Percentiles rank a stretch among this genome's conserved stretches.
Conservation (phyloP, 2,329 filamentous ascomycete genomes). For the Aspergillus terreus region DNA sequence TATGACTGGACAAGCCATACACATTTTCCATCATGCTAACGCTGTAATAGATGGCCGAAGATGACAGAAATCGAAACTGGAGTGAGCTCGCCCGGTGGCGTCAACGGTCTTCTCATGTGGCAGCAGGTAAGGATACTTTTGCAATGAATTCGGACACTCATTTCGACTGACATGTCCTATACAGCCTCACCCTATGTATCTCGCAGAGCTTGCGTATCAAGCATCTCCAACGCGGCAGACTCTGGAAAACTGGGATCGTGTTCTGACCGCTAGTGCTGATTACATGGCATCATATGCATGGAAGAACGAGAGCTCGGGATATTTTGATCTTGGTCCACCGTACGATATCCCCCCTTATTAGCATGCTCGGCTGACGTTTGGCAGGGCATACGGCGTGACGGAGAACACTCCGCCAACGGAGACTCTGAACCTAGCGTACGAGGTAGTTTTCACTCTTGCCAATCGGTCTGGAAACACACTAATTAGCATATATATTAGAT, state of each 20-base stretch:
- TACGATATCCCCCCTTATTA: neutral
- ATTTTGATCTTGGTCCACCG: constrained; percentile 15
- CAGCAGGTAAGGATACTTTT: constrained; percentile 6
- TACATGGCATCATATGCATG: constrained; percentile 15
- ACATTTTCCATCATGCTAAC: neutral
- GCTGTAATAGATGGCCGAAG: constrained; percentile 10
- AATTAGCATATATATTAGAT: neutral
- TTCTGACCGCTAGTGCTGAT: constrained; percentile 10
- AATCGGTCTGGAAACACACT: neutral
- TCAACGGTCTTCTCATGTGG: constrained; percentile 14
- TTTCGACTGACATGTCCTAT: neutral
- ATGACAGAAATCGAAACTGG: constrained; percentile 15
- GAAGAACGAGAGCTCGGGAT: constrained; percentile 10
- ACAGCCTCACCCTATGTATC: constrained; percentile 15
- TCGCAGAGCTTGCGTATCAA: constrained; percentile 10
- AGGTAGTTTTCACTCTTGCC: neutral
- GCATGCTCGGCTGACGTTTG: neutral
- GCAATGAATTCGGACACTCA: no score
- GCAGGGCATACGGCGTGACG: constrained; percentile 12
- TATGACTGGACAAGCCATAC: neutral
- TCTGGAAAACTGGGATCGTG: constrained; percentile 9
- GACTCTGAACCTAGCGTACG: constrained; percentile 13
- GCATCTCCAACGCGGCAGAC: constrained; percentile 6
- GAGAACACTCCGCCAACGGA: constrained; percentile 12
- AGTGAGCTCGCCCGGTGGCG: constrained; percentile 12